Evolutionary conservation across 2,329 filamentous ascomycete species (phyloP).

Genomic region (Colletotrichum musicola): DNA sequence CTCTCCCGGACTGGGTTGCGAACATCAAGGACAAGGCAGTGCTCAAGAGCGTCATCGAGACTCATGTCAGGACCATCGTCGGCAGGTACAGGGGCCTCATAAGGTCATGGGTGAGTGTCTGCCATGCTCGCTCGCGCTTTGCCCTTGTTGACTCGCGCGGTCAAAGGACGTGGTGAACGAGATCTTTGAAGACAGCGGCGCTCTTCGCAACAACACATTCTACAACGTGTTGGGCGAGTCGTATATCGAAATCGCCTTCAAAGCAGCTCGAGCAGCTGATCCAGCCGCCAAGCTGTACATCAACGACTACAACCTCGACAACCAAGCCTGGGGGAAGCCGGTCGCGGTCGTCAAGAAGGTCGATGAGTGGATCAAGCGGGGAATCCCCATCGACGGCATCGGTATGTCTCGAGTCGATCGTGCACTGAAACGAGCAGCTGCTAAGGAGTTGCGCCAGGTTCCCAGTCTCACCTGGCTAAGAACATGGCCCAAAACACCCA

Average conservation of each 20-base stretch:
- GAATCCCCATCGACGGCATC: conserved; percentile 75
- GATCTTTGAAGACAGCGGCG: conserved; percentile 72
- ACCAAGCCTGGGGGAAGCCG: conserved; percentile 69
- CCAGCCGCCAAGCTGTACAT: conserved; percentile 79
- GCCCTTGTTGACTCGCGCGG: not conserved
- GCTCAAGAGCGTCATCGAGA: conserved; percentile 69
- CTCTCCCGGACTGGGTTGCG: conserved; percentile 70
- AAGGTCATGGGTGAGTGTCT: conserved; percentile 61
- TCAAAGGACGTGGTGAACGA: conserved; percentile 72
- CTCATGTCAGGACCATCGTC: conserved; percentile 71
- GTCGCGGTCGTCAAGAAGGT: conserved; percentile 69
- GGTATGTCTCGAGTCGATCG: conserved; percentile 43
- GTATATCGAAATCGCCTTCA: conserved; percentile 78
- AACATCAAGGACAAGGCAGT: conserved; percentile 63
- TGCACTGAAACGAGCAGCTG: not conserved
- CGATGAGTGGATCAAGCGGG: conserved; percentile 71
- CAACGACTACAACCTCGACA: conserved; percentile 80
- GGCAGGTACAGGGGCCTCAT: conserved; percentile 73
- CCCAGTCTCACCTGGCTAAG: conserved; percentile 66
- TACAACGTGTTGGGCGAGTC: conserved; percentile 76
- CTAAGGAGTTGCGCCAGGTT: conserved; percentile 45
- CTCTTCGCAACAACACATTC: conserved; percentile 72
- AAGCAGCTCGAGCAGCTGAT: conserved; percentile 75
- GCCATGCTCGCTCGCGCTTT: not conserved
- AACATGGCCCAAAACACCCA: conserved; percentile 59